Evolutionary conservation across 78 protist genomes (phyloP).

Genomic region (Salpingoeca rosetta): DNA sequence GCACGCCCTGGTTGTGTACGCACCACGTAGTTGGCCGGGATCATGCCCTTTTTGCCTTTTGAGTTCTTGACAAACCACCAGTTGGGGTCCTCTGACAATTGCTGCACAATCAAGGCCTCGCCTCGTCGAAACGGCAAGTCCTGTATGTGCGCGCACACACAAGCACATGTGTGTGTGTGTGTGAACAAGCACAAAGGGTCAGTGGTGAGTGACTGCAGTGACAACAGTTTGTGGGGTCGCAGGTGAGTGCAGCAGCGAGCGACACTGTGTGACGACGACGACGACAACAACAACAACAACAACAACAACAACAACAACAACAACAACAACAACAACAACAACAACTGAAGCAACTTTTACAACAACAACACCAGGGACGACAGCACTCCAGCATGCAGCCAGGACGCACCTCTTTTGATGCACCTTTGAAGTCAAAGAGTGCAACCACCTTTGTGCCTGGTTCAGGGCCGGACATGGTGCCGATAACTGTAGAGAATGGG

Average conservation of each 20-base stretch:
- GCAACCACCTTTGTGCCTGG: background rate
- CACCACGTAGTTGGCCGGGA: constrained; percentile 1
- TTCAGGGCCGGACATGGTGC: too few relatives aligned
- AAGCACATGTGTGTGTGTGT: background rate
- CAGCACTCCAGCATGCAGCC: background rate
- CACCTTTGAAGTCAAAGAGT: background rate
- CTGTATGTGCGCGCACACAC: background rate
- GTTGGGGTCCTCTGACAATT: background rate
- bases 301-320: too few relatives aligned
- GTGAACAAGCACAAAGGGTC: background rate
- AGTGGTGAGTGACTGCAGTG: background rate
- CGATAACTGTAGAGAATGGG: too few relatives aligned
- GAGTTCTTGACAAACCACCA: background rate
- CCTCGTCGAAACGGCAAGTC: background rate
- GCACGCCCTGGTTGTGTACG: too few relatives aligned
- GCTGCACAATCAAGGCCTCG: background rate
- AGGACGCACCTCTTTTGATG: background rate
- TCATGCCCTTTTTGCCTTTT: background rate
- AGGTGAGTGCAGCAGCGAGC: too few relatives aligned
- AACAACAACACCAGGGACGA: background rate
- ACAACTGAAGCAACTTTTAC: too few relatives aligned
- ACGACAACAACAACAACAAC: too few relatives aligned
- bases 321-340: too few relatives aligned
- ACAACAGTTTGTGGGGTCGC: background rate
- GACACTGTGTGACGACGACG: too few relatives aligned